Evolutionary conservation across 2,329 filamentous ascomycete species (phyloP), one percentile per base, ranked within the genome.

Genomic region (Paraconiothyrium sp.): DNA sequence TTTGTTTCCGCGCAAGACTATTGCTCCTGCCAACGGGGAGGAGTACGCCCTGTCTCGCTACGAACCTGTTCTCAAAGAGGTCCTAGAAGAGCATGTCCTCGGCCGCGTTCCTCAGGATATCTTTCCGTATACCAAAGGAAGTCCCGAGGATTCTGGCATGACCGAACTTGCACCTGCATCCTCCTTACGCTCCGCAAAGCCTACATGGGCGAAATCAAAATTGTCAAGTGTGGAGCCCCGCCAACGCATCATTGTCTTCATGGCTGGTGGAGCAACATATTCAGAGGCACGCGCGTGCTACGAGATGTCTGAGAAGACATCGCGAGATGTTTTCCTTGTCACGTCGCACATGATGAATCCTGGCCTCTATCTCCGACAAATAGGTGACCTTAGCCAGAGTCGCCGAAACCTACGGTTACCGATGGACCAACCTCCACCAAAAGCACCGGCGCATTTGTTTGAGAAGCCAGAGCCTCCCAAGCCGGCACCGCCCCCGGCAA

Each of bases 331-430:
- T n/a, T 92, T 96, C 76, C 86, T 99, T 5, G 88, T 90, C 20
- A 95, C 92, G 0, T 94, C 91, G 27, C 95, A 99, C 76, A 97
- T 99, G 94, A 83, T 97, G 50, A 95, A 90, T 0, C 94, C 95
- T 0, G 83, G 88, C 46, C 84, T 96, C 22, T 99, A 94, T 76
- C 80, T 97, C 37, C 89, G 91, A 43, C 94, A 98, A 76, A 81
- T 97, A 1, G 87, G 88, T 20, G 93, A 97, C 72, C 84, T 98
- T 14, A 90, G 89, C 63, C 85, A 88, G 39, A 90, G 93, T 72
- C 90, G 90, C 72, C 86, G 91, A 56, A 86, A 88, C 49, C 85
- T 99, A 16, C 89, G 93, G 69, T 86, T 99, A 5, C 95, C 94
- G 0, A 84, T 90, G 59, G 93, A 97, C 64, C 85, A 89, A 43